Conservation (phyloP, 139 green algal species). For the Micractinium conductrix region DNA sequence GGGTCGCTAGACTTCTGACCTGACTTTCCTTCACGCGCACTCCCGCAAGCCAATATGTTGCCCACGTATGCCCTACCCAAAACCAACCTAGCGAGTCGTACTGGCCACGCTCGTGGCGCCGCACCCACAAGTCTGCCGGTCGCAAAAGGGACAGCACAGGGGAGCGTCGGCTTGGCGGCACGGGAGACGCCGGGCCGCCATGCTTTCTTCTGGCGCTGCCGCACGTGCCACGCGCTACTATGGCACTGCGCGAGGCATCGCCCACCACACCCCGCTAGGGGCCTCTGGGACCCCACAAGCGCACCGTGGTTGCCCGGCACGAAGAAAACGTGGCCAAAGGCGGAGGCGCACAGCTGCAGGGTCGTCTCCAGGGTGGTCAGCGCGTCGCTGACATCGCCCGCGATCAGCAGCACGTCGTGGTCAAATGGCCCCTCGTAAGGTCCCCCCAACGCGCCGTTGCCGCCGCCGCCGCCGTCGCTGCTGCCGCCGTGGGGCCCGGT, state of each 20-base stretch:
- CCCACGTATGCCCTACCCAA: too few species aligned
- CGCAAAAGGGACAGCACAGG: background rate
- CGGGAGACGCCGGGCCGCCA: too few species aligned
- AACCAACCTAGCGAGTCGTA: conserved; percentile 48
- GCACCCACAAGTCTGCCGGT: conserved; percentile 67
- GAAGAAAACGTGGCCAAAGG: conserved; percentile 71
- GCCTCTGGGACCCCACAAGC: too few species aligned
- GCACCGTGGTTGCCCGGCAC: conserved; percentile 76
- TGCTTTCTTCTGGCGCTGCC: too few species aligned
- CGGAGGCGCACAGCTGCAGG: conserved; percentile 46
- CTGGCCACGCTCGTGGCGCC: conserved; percentile 22
- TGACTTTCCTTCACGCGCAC: too few species aligned
- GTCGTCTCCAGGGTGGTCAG: conserved; percentile 57
- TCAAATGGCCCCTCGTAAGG: background rate
- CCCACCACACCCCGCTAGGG: too few species aligned
- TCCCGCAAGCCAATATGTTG: too few species aligned
- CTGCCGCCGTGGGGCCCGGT: background rate
- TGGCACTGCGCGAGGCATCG: too few species aligned
- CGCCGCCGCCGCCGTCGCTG: background rate
- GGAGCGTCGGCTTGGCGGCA: too few species aligned
- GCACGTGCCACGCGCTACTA: too few species aligned
- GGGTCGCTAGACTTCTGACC: too few species aligned
- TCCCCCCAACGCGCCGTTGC: too few species aligned
- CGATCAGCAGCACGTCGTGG: conserved; percentile 71
- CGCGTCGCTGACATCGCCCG: conserved; percentile 79